These are phyloP conservation scores for Kingdonia uniflora DNA, from an alignment of 164 flowering plant genomes.

Conservation along the genomic window DNA sequence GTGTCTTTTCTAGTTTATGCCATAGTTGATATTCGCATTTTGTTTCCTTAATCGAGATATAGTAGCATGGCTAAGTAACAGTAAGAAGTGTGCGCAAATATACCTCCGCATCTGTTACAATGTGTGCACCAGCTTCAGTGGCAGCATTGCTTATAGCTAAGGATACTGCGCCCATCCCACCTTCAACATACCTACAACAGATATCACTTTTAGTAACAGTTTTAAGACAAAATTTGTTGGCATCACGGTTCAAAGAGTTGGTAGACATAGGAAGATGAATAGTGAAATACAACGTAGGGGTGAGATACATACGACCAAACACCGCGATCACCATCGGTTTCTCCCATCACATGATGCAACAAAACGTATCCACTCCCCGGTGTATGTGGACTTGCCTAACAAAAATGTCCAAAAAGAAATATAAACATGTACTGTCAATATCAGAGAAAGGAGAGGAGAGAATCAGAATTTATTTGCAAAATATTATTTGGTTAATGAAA, in stretches of 20 bases:
- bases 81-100: neutral
- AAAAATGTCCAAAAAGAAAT: neutral
- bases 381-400: conserved; percentile 61
- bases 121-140: conserved; percentile 74
- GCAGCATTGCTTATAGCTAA: conserved; percentile 72
- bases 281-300: neutral
- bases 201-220: neutral
- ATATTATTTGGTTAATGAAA: too few species aligned
- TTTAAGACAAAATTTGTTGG: too few species aligned
- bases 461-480: too few species aligned
- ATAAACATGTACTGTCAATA: too few species aligned
- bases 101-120: conserved; percentile 76
- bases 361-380: conserved; percentile 97
- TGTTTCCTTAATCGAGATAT: too few species aligned
- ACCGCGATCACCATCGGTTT: conserved; percentile 88
- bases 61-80: too few species aligned
- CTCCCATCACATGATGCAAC: conserved; percentile 98
- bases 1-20: too few species aligned
- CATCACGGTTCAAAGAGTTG: too few species aligned
- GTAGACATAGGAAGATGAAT: too few species aligned
- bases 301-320: conserved; percentile 85
- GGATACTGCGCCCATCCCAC: conserved; percentile 95
- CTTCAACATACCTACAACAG: conserved; percentile 74
- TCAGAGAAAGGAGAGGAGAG: too few species aligned
- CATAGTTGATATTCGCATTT: too few species aligned